A percentile compares a stretch with the other conserved stretches of the same genome.
Evolutionary conservation across 2,329 filamentous ascomycete genomes (phyloP).

Genomic region (Hypoxylon sp.): DNA sequence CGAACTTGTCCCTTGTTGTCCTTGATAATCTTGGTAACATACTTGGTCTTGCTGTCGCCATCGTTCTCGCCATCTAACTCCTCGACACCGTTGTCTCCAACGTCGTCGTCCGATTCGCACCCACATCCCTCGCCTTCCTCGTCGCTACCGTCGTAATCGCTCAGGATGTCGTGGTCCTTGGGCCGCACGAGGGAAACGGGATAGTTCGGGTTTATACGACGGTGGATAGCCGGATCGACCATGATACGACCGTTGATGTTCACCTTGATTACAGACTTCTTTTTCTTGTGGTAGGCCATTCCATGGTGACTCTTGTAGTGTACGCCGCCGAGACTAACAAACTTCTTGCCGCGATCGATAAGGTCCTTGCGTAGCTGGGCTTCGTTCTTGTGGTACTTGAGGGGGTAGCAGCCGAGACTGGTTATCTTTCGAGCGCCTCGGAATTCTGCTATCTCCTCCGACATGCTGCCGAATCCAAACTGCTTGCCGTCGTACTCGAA

Average conservation of each 20-base stretch:
- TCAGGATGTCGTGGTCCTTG: slow-evolving; percentile 70
- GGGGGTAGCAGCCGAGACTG: slow-evolving; percentile 76
- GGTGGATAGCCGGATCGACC: slow-evolving; percentile 84
- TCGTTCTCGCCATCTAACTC: slow-evolving; percentile 51
- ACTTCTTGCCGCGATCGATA: slow-evolving; percentile 83
- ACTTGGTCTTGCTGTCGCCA: slow-evolving; percentile 52
- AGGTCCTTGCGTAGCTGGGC: slow-evolving; percentile 69
- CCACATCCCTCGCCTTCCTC: slow-evolving; percentile 52
- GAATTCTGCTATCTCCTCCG: slow-evolving; percentile 76
- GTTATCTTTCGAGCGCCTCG: slow-evolving; percentile 85
- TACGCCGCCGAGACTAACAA: slow-evolving; percentile 80
- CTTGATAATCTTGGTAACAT: slow-evolving; percentile 61
- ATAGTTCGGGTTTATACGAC: slow-evolving; percentile 87
- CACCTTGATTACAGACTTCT: slow-evolving; percentile 77
- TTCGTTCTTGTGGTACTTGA: slow-evolving; percentile 81
- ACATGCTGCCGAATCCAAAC: slow-evolving; percentile 78
- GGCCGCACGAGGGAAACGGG: slow-evolving; percentile 76
- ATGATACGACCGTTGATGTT: slow-evolving; percentile 88
- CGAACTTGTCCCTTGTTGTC: slow-evolving; percentile 51
- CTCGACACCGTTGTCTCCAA: slow-evolving; percentile 34
- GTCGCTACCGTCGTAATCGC: slow-evolving; percentile 57
- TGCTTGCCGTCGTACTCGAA: slow-evolving; percentile 89
- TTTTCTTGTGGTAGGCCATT: slow-evolving; percentile 84
- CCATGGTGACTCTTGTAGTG: slow-evolving; percentile 85
- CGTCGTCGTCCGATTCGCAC: slow-evolving; percentile 50